Evolutionary conservation across 495 filamentous ascomycete genomes (phyloP), one percentile per base, ranked within the genome.

Genomic region (Schizothecium vesticola): DNA sequence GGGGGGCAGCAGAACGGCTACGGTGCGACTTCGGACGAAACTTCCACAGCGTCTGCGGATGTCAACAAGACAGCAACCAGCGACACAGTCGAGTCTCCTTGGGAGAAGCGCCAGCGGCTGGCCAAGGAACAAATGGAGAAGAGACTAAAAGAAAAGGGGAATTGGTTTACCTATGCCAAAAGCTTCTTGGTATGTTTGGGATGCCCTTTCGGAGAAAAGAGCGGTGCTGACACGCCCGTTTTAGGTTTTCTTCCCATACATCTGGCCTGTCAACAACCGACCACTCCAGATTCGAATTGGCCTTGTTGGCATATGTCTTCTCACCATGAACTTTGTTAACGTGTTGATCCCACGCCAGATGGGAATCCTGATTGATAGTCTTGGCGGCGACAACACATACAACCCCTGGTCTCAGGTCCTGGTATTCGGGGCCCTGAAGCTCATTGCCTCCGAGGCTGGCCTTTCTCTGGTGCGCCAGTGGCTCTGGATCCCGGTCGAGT

Each of bases 401-500:
- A 81, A 82, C 60, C 83, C 86, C 9, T 87, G 86, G 85, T 65
- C 79, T 21, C 81, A 87, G 61, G 82, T 90, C 28, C 70, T 80
- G 31, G 72, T 88, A 19, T 90, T 85, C 68, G 78, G 86, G 43
- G 70, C 82, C 9, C 84, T 86, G 24, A 80, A 82, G 67, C 83
- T 87, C 68, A 68, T 87, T 4, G 81, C 83, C 36, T 87, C 86
- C 8, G 84, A 85, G 31, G 82, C 87, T 29, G 86, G 88, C 10
- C 74, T 90, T 58, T 78, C 78, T 22, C 80, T 85, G 23, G 62
- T 90, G 36, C 82, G 82, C 63, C 78, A 82, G 67, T 86, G 83
- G 78, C 80, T 91, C 28, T 91, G 89, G 89, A 76, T 89, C 59
- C 88, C 88, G 2, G 78, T 93, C 29, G 84, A 90, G 71, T 86